phyloP scores from a whole-genome alignment of 2,329 filamentous ascomycete species.

The Fusarium xyrophilum region DNA sequence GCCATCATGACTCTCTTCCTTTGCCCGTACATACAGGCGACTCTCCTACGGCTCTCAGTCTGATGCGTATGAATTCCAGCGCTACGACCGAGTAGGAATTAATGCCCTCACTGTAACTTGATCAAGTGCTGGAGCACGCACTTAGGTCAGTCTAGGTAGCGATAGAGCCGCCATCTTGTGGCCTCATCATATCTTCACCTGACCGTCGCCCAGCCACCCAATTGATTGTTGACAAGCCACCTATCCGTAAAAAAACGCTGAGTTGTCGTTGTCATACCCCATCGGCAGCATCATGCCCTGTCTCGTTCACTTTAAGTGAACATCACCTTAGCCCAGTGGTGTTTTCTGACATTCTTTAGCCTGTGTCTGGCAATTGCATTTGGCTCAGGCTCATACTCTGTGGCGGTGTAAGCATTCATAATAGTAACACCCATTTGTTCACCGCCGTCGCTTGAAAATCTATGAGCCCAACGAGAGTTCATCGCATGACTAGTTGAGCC shows the following conservation, averaged over 20 bases:
- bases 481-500: not conserved
- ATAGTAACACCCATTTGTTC: not conserved
- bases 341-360: not conserved
- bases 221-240: slow-evolving; percentile 38
- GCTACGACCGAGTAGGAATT: not conserved
- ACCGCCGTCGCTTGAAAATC: slow-evolving; percentile 8
- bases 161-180: not conserved
- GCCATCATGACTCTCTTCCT: slow-evolving; percentile 26
- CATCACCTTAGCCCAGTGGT: not conserved
- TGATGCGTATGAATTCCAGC: not conserved
- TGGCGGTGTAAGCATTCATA: slow-evolving; percentile 24
- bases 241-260: slow-evolving; percentile 1
- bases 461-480: not conserved
- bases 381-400: not conserved
- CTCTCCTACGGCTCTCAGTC: not conserved
- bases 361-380: slow-evolving; percentile 4
- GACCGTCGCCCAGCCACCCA: slow-evolving; percentile 39
- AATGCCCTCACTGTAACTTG: not conserved
- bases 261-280: slow-evolving; percentile 35
- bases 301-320: slow-evolving; percentile 1
- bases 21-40: not conserved
- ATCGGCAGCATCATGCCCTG: slow-evolving; percentile 12
- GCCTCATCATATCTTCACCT: slow-evolving; percentile 11
- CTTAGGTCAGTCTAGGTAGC: not conserved
- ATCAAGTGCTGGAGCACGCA: not conserved